A percentile compares a stretch with the other conserved stretches of the same genome.
Conservation (phyloP, 2,329 filamentous ascomycete species). For the Hawksworthiomyces lignivorus region DNA sequence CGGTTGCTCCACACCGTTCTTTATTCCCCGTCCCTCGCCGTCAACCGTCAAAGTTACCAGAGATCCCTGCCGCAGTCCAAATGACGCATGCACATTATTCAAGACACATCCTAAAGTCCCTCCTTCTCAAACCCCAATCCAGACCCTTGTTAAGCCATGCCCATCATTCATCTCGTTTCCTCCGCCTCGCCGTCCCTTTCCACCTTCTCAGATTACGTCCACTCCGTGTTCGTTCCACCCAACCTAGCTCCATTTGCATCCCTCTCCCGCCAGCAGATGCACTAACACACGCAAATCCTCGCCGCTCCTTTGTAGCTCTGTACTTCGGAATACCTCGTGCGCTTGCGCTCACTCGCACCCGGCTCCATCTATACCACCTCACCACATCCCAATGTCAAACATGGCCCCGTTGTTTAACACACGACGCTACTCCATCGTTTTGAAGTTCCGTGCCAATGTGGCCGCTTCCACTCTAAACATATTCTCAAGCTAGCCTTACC, state of each 20-base stretch:
- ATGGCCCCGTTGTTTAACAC: slow-evolving; percentile 19
- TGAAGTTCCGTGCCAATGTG: background rate
- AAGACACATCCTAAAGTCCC: slow-evolving; percentile 1
- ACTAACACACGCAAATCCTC: too few species aligned
- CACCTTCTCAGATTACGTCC: too few species aligned
- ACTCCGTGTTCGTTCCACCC: slow-evolving; percentile 1
- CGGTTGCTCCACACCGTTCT: too few species aligned
- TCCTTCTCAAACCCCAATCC: slow-evolving; percentile 2
- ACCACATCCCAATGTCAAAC: slow-evolving; percentile 21
- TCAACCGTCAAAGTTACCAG: background rate
- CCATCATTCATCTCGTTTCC: background rate
- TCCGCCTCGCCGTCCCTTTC: background rate
- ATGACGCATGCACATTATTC: slow-evolving; percentile 11
- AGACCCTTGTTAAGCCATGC: slow-evolving; percentile 7
- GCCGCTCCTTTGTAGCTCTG: background rate
- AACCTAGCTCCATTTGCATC: too few species aligned
- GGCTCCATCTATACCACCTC: slow-evolving; percentile 18
- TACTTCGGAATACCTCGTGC: slow-evolving; percentile 3
- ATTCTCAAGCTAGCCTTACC: background rate
- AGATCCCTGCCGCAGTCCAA: slow-evolving; percentile 12
- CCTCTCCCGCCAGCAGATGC: too few species aligned
- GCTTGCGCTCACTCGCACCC: too few species aligned
- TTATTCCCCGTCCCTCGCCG: slow-evolving; percentile 6
- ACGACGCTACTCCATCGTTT: slow-evolving; percentile 6
- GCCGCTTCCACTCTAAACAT: background rate